Percentiles rank a stretch among this genome's conserved stretches.
phyloP scores from a whole-genome alignment of 371 early-diverging fungal species.

The Mortierella sp. region DNA sequence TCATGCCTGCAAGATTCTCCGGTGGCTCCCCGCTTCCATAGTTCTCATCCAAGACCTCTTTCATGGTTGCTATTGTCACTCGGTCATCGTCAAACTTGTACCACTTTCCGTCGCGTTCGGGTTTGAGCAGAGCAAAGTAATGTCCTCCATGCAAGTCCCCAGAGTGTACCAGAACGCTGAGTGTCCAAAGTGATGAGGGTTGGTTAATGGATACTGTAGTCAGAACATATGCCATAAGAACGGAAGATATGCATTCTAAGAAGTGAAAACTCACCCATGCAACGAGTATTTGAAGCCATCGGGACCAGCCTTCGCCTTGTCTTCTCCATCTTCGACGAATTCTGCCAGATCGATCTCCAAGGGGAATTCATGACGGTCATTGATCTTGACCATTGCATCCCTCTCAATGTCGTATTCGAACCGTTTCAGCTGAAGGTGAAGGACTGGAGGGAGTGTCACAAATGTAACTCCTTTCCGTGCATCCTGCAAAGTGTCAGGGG shows the following conservation, averaged over 20 bases:
- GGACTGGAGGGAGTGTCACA: conserved; percentile 93
- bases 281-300: conserved; percentile 83
- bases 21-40: conserved; percentile 81
- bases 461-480: conserved; percentile 98
- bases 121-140: conserved; percentile 94
- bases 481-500: conserved; percentile 57
- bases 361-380: conserved; percentile 98
- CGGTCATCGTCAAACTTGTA: conserved; percentile 98
- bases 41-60: conserved; percentile 96
- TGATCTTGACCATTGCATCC: conserved; percentile 97
- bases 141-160: conserved; percentile 98
- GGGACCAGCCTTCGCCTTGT: conserved; percentile 57
- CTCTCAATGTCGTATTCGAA: conserved; percentile 97
- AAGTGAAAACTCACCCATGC: conserved; percentile 73
- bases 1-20: conserved; percentile 59
- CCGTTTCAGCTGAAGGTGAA: conserved; percentile 98
- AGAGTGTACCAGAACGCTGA: conserved; percentile 95
- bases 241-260: neutral
- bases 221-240: no score
- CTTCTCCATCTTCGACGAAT: conserved; percentile 79
- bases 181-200: neutral
- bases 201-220: no score
- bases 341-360: conserved; percentile 89
- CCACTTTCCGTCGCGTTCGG: conserved; percentile 85
- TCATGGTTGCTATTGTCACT: conserved; percentile 85